Evolutionary conservation across 1,139 yeast species (phyloP), one percentile per base, ranked within the genome.

Genomic region (Kluyveromyces sp.): DNA sequence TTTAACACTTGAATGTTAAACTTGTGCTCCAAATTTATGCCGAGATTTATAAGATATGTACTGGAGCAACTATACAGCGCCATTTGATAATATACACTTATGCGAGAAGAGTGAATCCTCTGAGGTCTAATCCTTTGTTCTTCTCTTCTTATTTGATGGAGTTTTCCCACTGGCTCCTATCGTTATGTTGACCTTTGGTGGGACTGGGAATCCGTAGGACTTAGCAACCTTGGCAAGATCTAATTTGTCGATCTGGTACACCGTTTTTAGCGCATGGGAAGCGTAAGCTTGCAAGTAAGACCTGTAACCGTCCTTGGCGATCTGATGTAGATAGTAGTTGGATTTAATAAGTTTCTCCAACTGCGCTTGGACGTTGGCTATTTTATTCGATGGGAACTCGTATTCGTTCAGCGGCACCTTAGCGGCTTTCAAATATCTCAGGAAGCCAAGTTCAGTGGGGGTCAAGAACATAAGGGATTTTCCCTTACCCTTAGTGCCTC

Each of bases 291-390:
- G 98, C 58, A 92, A 74, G 66, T 92, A 92, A 4, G 97, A 80
- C 64, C 96, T 78, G 70, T 92, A 92, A 46, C 98, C 99, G 63
- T 92, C 99, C 67, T 88, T 87, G 32, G 99, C 99, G 46, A 89
- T 79, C 68, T 87, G 95, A 64, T 92, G 94, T 53, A 92, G 75
- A 83, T 94, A 87, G 67, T 84, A 92, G 67, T 92, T 92, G 47
- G 92, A 84, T 58, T 87, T 83, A 52, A 92, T 87, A 55, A 92
- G 74, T 69, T 89, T 92, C 58, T 87, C 92, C 54, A 92, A 72
- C 68, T 92, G 98, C 7, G 87, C 75, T 68, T 92, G 99, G 40
- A 92, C 95, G 61, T 94, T 92, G 56, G 96, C 96, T 52, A 92
- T 87, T 68, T 92, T 92, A 61, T 76, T 86, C 33, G 83, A 65